Conservation (phyloP, 1,139 yeast genomes). For the Hyphopichia khmerensis region DNA sequence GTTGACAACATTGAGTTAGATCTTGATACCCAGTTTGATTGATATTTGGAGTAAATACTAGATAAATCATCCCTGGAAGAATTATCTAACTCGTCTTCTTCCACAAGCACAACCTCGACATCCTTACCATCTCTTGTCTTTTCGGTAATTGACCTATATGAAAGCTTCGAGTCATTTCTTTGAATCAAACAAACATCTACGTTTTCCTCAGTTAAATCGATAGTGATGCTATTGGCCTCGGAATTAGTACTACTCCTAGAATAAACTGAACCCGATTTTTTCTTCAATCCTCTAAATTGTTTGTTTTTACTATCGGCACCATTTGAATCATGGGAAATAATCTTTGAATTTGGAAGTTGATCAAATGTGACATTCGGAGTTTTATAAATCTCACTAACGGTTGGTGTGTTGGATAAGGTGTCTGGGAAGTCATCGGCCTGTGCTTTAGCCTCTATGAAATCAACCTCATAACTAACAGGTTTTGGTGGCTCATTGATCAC, state of each 20-base stretch:
- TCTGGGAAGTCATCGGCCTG: slow-evolving; percentile 10
- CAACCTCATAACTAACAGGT: slow-evolving; percentile 38
- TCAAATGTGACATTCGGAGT: neutral
- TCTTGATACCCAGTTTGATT: slow-evolving; percentile 28
- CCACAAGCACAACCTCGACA: slow-evolving; percentile 48
- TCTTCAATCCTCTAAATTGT: neutral
- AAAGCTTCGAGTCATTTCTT: slow-evolving; percentile 32
- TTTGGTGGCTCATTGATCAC: slow-evolving; percentile 41
- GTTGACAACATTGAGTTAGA: slow-evolving; percentile 13
- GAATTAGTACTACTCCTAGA: neutral
- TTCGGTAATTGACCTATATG: slow-evolving; percentile 43
- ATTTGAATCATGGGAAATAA: neutral
- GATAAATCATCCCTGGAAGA: slow-evolving; percentile 32
- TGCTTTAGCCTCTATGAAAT: slow-evolving; percentile 34
- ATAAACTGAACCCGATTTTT: neutral
- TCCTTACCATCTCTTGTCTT: slow-evolving; percentile 39
- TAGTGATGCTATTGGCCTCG: slow-evolving; percentile 32
- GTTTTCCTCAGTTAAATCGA: slow-evolving; percentile 44
- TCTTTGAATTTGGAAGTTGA: neutral
- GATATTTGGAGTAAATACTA: slow-evolving; percentile 47
- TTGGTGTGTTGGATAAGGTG: slow-evolving; percentile 1
- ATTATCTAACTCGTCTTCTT: slow-evolving; percentile 25
- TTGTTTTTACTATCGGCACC: neutral
- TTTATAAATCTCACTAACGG: slow-evolving; percentile 3
- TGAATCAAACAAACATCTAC: slow-evolving; percentile 37